Base-by-base conservation (phyloP, 306 rosid species). In the Sicyos edulis region DNA sequence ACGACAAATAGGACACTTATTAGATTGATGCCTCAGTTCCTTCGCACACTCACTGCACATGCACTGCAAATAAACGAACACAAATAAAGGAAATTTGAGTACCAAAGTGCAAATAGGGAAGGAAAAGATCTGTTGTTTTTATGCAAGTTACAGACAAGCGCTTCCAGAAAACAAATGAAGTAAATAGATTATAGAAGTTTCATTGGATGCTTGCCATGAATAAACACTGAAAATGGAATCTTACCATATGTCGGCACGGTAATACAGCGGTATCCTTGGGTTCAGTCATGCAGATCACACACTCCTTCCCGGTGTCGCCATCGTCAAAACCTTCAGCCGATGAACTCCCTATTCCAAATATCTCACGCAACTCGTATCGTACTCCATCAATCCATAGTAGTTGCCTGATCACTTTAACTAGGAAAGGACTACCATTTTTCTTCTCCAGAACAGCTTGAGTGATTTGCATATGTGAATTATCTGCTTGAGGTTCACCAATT, bases 191-290 rank as follows among this genome's bases (percentile, higher is more conserved):
- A 34, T 32, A 34, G 49, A 4, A 61, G 68, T 34, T 61, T 15
- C 68, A 34, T 32, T 14, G 0, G 3, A 17, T 64, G 70, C 53
- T 37, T 7, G 24, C 32, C 40, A 42, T 45, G 76, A 44, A 45
- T 17, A 62, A 50, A 44, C 20, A 58, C 11, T 42, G 4, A 16
- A 62, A 51, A n/a, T 54, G 75, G 64, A 79, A 68, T 49, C 88
- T 85, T 81, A 92, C 96, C 97, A 92, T 85, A 81, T 92, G 97
- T 51, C 96, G 89, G 75, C 95, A 92, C 47, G 97, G 97, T 77
- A 92, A 75, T 20, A 89, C 87, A 37, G 90, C 90, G 5, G 96
- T 88, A 74, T 86, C 95, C 83, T 86, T 92, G 60, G 95, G 96
- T 81, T 92, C 97, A 10, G 95, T 86, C 89, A 92, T 83, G 92